Conservation (phyloP, 169 alveolate genomes). For the Perkinsus chesapeaki region DNA sequence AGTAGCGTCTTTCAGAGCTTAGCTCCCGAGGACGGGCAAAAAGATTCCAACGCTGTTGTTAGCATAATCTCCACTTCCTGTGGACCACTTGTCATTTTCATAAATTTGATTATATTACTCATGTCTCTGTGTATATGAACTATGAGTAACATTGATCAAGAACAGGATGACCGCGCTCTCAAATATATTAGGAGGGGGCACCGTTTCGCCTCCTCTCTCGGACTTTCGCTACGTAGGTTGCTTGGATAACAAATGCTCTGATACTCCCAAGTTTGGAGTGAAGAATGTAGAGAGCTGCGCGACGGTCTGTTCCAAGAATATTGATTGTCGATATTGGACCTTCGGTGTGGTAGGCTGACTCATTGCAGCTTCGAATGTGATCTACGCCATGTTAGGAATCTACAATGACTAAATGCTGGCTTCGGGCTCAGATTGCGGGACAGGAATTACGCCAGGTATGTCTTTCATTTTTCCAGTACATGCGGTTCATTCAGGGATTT, state of each 20-base stretch:
- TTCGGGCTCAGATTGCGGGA: neutral
- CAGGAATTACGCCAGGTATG: neutral
- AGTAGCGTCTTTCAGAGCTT: no score
- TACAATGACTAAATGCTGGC: neutral
- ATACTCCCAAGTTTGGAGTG: neutral
- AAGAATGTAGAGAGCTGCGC: neutral
- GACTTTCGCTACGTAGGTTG: neutral
- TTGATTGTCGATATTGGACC: neutral
- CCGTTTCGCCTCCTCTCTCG: neutral
- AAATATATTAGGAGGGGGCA: no score
- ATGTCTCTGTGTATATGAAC: no score
- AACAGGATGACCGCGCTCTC: no score
- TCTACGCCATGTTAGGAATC: neutral
- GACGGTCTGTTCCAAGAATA: neutral
- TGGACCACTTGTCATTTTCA: no score
- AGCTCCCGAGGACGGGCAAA: no score
- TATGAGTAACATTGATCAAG: no score
- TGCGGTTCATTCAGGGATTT: neutral
- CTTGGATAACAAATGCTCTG: neutral
- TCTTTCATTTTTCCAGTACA: neutral
- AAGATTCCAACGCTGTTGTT: no score
- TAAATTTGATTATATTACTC: no score
- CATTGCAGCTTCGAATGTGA: neutral
- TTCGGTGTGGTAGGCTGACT: neutral
- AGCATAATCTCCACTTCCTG: no score